Evolutionary conservation across 106 monocot genomes (phyloP), one percentile per base, ranked within the genome.

Genomic region (Ottelia alismoides): DNA sequence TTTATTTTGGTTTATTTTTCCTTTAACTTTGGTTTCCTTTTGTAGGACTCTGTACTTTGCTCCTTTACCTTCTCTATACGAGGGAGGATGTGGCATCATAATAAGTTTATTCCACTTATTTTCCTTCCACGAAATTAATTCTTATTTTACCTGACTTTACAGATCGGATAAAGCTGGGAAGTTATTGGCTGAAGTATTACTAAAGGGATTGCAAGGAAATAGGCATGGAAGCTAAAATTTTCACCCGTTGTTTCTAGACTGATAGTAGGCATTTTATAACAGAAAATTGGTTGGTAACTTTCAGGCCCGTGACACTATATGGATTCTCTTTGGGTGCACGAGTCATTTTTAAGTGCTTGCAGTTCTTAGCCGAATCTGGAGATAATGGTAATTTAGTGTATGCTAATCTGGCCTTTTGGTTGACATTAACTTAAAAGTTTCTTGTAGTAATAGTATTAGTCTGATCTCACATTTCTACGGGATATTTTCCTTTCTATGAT

Each of bases 91-190:
- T n/a, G 40, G 6, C 16, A 43, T 43, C 6, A 43, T 43, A 7
- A 43, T 7, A 16, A 16, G 40, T 43, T 43, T 43, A 43, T 43
- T 43, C 40, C 6, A 7, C 16, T 43, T 16, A 16, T 6, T 43
- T 43, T 43, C 16, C 40, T 43, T 43, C 6, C 16, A n/a, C n/a
- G n/a, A 43, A 43, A 16, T 43, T 43, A 43, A 43, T 7, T 7
- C 40, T 16, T 7, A 21, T 24, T 31, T 49, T 4, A 32, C 40
- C 58, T 50, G 20, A 31, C 25, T 58, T 51, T 59, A 28, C 74
- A 96, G 98, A 60, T 82, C 98, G 53, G 90, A 98, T 68, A 90
- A 98, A 65, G 85, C 98, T 60, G 98, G 98, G 57, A 85, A 83
- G 63, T 76, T 98, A 21, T 79, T 98, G 51, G 89, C 98, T 60